Evolutionary conservation across 2,329 filamentous ascomycete species (phyloP).

Genomic region (Fusarium sp.): DNA sequence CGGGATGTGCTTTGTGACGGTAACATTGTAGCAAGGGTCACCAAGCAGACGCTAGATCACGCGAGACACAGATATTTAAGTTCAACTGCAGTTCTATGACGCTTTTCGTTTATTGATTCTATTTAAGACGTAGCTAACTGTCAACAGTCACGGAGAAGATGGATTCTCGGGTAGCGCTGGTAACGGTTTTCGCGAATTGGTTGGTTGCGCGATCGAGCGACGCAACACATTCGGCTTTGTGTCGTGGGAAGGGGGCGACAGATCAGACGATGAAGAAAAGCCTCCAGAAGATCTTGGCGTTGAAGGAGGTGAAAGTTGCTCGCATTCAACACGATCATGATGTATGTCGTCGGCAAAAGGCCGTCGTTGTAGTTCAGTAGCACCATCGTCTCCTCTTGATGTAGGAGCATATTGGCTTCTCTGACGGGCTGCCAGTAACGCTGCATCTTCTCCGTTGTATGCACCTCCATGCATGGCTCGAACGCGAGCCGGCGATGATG

Average conservation of each 20-base stretch:
- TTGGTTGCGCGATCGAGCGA: slow-evolving; percentile 35
- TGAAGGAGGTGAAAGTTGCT: slow-evolving; percentile 44
- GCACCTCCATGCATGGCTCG: slow-evolving; percentile 28
- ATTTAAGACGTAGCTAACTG: background rate
- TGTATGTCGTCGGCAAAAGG: slow-evolving; percentile 21
- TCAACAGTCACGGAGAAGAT: slow-evolving; percentile 32
- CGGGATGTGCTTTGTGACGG: background rate
- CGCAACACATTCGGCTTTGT: slow-evolving; percentile 21
- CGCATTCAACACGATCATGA: slow-evolving; percentile 25
- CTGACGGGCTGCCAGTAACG: slow-evolving; percentile 11
- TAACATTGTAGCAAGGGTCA: background rate
- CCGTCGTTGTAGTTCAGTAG: slow-evolving; percentile 1
- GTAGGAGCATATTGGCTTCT: slow-evolving; percentile 18
- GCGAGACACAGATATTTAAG: background rate
- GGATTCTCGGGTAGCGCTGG: slow-evolving; percentile 55
- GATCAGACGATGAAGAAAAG: slow-evolving; percentile 11
- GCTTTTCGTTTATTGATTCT: background rate
- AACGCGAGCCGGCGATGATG: slow-evolving; percentile 27
- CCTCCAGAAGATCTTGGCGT: slow-evolving; percentile 38
- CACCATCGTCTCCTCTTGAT: background rate
- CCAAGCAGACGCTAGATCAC: background rate
- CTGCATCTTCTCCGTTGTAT: slow-evolving; percentile 9
- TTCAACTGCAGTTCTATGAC: background rate
- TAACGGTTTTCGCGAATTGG: slow-evolving; percentile 54
- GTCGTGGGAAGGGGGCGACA: slow-evolving; percentile 19